Evolutionary conservation across 1,284 basidiomycete species (phyloP).

Genomic region (Trichosporon sp.): DNA sequence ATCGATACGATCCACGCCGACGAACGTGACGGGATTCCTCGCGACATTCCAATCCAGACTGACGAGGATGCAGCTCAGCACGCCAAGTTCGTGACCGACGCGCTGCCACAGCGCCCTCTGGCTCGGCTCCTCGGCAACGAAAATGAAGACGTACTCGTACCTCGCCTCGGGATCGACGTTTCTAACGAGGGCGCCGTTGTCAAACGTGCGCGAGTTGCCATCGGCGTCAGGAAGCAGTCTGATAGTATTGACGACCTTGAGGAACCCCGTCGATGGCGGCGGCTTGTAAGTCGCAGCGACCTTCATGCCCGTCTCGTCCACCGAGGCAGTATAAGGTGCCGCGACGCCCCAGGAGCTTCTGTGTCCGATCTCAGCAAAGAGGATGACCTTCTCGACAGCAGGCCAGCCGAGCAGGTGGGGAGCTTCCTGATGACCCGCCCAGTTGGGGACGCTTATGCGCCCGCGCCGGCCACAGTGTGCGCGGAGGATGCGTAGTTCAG

Average conservation of each 20-base stretch:
- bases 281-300: neutral
- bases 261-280: neutral
- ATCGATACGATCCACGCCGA: neutral
- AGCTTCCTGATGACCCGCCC: neutral
- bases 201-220: neutral
- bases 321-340: neutral
- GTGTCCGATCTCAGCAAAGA: neutral
- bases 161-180: neutral
- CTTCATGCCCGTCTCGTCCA: neutral
- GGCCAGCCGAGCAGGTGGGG: neutral
- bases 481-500: neutral
- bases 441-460: neutral
- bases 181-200: neutral
- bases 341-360: neutral
- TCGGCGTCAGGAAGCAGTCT: neutral
- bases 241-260: neutral
- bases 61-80: neutral
- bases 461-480: neutral
- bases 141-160: conserved; percentile 1
- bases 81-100: neutral
- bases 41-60: neutral
- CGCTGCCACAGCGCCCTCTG: neutral
- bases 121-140: neutral
- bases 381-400: neutral
- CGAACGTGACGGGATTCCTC: neutral